These are phyloP conservation scores for Calonectria honghensis DNA, from an alignment of 2,329 filamentous ascomycete genomes.

Conservation along the genomic window DNA sequence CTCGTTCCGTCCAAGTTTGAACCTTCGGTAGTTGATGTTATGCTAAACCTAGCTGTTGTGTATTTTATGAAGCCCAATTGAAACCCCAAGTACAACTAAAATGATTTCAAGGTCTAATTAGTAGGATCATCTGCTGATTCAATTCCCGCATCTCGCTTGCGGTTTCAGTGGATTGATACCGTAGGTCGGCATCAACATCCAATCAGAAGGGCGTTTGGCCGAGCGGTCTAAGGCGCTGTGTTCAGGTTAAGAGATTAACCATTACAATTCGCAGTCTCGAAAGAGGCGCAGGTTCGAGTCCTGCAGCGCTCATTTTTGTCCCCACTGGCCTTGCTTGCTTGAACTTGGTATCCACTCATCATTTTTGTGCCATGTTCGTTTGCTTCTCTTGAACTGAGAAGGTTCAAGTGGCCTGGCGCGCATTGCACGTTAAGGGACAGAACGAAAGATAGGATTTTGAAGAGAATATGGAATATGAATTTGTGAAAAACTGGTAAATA, in stretches of 20 bases:
- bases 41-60: neutral
- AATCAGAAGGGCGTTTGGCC: constrained; percentile 22
- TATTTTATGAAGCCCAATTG: neutral
- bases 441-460: neutral
- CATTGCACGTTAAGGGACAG: neutral
- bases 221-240: constrained; percentile 28
- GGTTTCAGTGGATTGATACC: neutral
- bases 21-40: neutral
- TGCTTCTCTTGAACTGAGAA: no score
- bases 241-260: constrained; percentile 24
- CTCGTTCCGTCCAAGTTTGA: neutral
- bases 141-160: neutral
- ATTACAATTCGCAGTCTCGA: constrained; percentile 26
- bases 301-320: constrained; percentile 24
- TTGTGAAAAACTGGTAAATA: neutral
- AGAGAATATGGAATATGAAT: neutral
- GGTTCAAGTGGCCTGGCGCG: no score
- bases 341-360: neutral
- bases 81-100: neutral
- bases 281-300: constrained; percentile 28
- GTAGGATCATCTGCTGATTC: neutral
- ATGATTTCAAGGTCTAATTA: neutral
- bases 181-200: neutral
- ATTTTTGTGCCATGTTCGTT: neutral
- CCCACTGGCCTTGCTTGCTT: neutral